A percentile compares a stretch with the other conserved stretches of the same genome.
phyloP scores from a whole-genome alignment of 176 grass and related monocot species.

The Aegilops bicornis region DNA sequence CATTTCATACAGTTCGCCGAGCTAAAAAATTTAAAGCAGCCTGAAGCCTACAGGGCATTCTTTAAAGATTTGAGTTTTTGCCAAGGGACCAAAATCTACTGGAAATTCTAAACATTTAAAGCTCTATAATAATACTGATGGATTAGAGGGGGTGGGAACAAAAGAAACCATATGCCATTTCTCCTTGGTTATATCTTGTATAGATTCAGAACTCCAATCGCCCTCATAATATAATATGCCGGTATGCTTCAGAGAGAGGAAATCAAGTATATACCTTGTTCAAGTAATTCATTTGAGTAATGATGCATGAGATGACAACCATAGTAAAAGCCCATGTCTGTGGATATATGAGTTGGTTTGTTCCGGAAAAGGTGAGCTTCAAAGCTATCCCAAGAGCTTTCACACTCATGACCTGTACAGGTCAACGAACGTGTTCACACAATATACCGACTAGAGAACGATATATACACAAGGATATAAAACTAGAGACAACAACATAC shows the following conservation, averaged over 20 bases:
- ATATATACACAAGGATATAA: neutral
- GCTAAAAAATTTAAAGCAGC: neutral
- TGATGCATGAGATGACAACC: conserved; percentile 63
- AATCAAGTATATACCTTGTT: conserved; percentile 68
- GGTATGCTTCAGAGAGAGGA: neutral
- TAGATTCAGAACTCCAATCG: neutral
- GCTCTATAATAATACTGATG: neutral
- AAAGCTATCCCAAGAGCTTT: conserved; percentile 92
- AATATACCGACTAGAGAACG: neutral
- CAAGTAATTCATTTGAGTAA: conserved; percentile 92
- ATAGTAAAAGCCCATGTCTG: conserved; percentile 76
- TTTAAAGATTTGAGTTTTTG: neutral
- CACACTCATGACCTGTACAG: conserved; percentile 82
- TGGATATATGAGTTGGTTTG: conserved; percentile 72
- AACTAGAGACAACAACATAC: conserved; percentile 32
- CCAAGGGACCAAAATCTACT: neutral
- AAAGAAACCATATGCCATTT: neutral
- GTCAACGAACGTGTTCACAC: neutral
- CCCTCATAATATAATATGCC: neutral
- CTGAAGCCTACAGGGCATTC: neutral
- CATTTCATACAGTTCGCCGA: neutral
- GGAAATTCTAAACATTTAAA: neutral
- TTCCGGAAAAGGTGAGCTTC: conserved; percentile 85
- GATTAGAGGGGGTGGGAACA: neutral
- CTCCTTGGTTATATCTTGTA: neutral